phyloP scores from a whole-genome alignment of 805 yeast genomes.

The Pichia californica region DNA sequence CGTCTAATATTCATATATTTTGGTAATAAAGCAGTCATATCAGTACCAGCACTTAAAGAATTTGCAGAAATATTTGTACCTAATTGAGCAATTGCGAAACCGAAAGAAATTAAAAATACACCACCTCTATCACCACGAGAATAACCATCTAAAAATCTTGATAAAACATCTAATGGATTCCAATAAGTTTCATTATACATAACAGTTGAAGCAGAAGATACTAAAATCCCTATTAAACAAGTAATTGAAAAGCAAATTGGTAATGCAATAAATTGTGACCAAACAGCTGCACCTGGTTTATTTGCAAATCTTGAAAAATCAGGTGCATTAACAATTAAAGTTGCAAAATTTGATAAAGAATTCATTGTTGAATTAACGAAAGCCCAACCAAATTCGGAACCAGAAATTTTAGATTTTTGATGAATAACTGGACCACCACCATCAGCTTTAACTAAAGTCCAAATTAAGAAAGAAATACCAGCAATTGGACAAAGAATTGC shows the following conservation, averaged over 20 bases:
- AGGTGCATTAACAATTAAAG: constrained; percentile 83
- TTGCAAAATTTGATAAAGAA: constrained; percentile 78
- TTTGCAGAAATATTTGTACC: constrained; percentile 75
- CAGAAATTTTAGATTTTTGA: constrained; percentile 45
- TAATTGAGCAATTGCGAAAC: constrained; percentile 68
- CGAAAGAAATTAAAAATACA: constrained; percentile 65
- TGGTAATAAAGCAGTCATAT: constrained; percentile 61
- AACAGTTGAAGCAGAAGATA: constrained; percentile 68
- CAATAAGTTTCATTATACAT: constrained; percentile 68
- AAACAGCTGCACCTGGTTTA: constrained; percentile 43
- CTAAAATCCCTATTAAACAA: constrained; percentile 77
- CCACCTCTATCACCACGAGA: constrained; percentile 67
- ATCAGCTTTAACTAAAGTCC: constrained; percentile 76
- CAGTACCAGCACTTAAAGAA: constrained; percentile 67
- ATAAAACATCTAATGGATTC: constrained; percentile 78
- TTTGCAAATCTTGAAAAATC: constrained; percentile 82
- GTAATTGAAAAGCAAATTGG: constrained; percentile 77
- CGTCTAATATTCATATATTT: constrained; percentile 66
- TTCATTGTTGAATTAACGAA: constrained; percentile 74
- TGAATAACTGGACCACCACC: constrained; percentile 72
- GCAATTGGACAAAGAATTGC: constrained; percentile 76
- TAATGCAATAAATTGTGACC: constrained; percentile 58
- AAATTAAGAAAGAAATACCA: constrained; percentile 73
- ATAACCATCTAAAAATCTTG: constrained; percentile 49
- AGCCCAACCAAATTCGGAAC: constrained; percentile 73